A percentile compares a stretch with the other conserved stretches of the same genome.
Evolutionary conservation across 768 basidiomycete genomes (phyloP).

Genomic region (Kwoniella newhampshirensis): DNA sequence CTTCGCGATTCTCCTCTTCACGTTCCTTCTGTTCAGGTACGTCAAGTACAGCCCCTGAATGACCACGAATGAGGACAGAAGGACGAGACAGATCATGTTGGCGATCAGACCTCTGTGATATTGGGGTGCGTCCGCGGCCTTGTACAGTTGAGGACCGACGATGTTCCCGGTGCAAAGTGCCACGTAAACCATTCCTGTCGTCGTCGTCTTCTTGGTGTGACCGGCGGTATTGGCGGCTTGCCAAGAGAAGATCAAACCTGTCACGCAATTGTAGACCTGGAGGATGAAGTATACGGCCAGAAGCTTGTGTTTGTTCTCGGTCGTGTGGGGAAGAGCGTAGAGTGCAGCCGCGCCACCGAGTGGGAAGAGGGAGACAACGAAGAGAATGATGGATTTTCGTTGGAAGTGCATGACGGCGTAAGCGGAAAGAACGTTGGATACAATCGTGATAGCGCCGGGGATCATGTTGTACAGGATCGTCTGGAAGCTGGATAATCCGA

Average conservation of each 20-base stretch:
- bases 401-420: slow-evolving; percentile 44
- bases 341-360: slow-evolving; percentile 33
- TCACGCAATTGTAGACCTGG: slow-evolving; percentile 31
- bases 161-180: slow-evolving; percentile 36
- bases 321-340: slow-evolving; percentile 29
- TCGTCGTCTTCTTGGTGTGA: slow-evolving; percentile 41
- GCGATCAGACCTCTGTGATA: slow-evolving; percentile 18
- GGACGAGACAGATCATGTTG: slow-evolving; percentile 10
- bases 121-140: slow-evolving; percentile 4
- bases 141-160: slow-evolving; percentile 22
- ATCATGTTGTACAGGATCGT: slow-evolving; percentile 61
- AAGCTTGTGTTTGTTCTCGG: slow-evolving; percentile 18
- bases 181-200: slow-evolving; percentile 32
- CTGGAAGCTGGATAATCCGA: slow-evolving; percentile 53
- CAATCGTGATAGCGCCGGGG: slow-evolving; percentile 56
- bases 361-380: slow-evolving; percentile 28
- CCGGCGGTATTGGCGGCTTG: slow-evolving; percentile 28
- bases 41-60: slow-evolving; percentile 10
- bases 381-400: slow-evolving; percentile 29
- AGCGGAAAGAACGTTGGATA: slow-evolving; percentile 54
- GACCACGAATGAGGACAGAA: slow-evolving; percentile 11
- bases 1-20: slow-evolving; percentile 8
- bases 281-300: slow-evolving; percentile 40
- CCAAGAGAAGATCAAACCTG: slow-evolving; percentile 36
- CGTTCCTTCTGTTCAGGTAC: slow-evolving; percentile 14